Base-by-base conservation (phyloP, 1,284 basidiomycete species). In the Tilletia indica region DNA sequence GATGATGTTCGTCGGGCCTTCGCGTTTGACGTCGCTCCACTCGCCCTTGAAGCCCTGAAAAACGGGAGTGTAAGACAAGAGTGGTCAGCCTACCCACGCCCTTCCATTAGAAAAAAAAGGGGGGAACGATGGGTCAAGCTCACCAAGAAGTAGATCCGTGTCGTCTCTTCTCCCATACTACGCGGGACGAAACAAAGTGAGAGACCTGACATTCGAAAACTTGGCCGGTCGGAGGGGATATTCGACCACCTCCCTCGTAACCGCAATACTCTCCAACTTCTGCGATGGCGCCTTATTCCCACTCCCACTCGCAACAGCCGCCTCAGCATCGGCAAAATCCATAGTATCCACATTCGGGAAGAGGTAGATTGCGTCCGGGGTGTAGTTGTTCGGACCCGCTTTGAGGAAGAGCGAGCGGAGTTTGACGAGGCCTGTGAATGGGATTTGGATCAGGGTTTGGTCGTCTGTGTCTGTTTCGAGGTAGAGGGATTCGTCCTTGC, bases 41-140 rank as follows among this genome's bases (percentile, higher is more conserved):
- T 81, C 79, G 31, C 82, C 82, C 19, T 79, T 78, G 74, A 83
- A 81, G 12, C 81, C 82, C 3, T 81, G 31, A 38, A 45, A 45
- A 9, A 45, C 14, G 42, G 25, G 25, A 31, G 25, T 31, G 25
- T 31, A 31, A 31, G 2, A 31, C 25, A 31, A 31, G 25, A 31
- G 25, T 31, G 25, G 71, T 78, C 67, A 47, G 36, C 39, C 25
- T 31, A 2, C 25, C 25, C 25, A 31, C 25, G 25, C 25, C 25
- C 25, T 31, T 31, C 25, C 25, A 31, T 31, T 31, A 31, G 42
- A 25, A 25, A 47, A 19, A 2, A 64, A 31, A 16, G 39, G 45
- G 4, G 9, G 42, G n/a, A 31, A 8, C n/a, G 67, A 16, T 34
- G 36, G 48, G 16, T 0, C 8, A 14, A 8, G 8, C 54, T 34